Percentiles rank a stretch among this genome's conserved stretches.
These are phyloP conservation scores for Ustilago shanxiensis DNA, from an alignment of 1,284 basidiomycete species.

Conservation along the genomic window DNA sequence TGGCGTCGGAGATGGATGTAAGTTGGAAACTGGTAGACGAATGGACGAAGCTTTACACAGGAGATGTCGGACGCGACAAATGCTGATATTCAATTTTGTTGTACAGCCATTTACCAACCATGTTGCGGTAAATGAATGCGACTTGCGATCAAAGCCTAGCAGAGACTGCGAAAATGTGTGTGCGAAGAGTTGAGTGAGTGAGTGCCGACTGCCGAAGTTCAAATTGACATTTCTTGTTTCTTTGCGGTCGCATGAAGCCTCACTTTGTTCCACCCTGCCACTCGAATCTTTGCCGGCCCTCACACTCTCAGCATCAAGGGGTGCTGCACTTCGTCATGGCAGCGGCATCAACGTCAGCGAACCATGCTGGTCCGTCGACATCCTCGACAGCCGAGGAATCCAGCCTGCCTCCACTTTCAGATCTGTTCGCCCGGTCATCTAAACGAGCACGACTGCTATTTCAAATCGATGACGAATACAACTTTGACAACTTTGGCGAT, in stretches of 20 bases:
- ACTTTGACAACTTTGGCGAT: conserved; percentile 50
- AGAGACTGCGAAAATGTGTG: not conserved
- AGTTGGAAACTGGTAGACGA: not conserved
- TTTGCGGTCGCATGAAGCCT: conserved; percentile 8
- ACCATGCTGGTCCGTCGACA: conserved; percentile 22
- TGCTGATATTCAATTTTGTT: conserved; percentile 11
- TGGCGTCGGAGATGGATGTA: conserved; percentile 8
- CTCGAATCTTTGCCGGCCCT: not conserved
- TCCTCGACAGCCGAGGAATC: conserved; percentile 17
- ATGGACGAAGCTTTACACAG: not conserved
- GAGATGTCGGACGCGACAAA: conserved; percentile 18
- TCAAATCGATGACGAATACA: conserved; percentile 41
- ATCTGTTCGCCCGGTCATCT: conserved; percentile 45
- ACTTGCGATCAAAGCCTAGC: conserved; percentile 21
- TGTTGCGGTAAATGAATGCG: conserved; percentile 43
- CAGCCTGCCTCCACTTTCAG: conserved; percentile 42
- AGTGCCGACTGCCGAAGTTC: conserved; percentile 35
- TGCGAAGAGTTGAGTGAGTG: conserved; percentile 6
- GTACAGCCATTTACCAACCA: too few species aligned
- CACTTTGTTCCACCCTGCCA: not conserved
- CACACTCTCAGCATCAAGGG: not conserved
- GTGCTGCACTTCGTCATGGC: conserved; percentile 6
- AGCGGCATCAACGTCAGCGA: conserved; percentile 14
- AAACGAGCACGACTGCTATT: conserved; percentile 48
- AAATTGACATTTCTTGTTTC: conserved; percentile 15